Percentiles rank a stretch among this genome's conserved stretches.
phyloP scores from a whole-genome alignment of 768 basidiomycete species.

The Naganishia onofrii region DNA sequence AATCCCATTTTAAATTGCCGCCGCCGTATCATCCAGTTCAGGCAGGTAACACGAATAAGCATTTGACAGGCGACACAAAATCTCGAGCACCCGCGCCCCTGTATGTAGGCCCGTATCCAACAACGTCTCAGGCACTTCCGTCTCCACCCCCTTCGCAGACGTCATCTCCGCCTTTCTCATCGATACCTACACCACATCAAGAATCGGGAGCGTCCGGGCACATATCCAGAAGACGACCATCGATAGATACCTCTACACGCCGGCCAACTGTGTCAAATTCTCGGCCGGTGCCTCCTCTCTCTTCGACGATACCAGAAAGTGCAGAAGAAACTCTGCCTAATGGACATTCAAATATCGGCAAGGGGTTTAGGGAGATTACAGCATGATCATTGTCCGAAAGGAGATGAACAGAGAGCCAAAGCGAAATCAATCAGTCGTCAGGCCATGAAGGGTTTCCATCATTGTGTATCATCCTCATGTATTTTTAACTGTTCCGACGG shows the following conservation, averaged over 20 bases:
- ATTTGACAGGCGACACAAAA: slow-evolving; percentile 1
- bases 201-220: slow-evolving; percentile 1
- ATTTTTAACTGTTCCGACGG: slow-evolving; percentile 12
- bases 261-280: background rate
- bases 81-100: background rate
- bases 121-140: slow-evolving; percentile 22
- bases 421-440: background rate
- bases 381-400: background rate
- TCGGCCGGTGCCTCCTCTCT: background rate
- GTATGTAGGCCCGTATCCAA: slow-evolving; percentile 28
- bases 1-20: slow-evolving; percentile 17
- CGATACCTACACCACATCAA: slow-evolving; percentile 10
- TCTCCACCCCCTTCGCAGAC: slow-evolving; percentile 31
- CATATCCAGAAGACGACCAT: slow-evolving; percentile 12
- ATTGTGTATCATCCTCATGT: slow-evolving; percentile 9
- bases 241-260: background rate
- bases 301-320: slow-evolving; percentile 6
- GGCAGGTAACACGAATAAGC: background rate
- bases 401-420: background rate
- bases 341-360: background rate
- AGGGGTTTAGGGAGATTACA: slow-evolving; percentile 15
- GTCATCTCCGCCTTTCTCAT: slow-evolving; percentile 24
- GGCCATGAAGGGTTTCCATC: background rate
- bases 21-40: slow-evolving; percentile 15
- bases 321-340: background rate